Base-by-base conservation (phyloP, 768 basidiomycete species). In the Suillus spraguei region DNA sequence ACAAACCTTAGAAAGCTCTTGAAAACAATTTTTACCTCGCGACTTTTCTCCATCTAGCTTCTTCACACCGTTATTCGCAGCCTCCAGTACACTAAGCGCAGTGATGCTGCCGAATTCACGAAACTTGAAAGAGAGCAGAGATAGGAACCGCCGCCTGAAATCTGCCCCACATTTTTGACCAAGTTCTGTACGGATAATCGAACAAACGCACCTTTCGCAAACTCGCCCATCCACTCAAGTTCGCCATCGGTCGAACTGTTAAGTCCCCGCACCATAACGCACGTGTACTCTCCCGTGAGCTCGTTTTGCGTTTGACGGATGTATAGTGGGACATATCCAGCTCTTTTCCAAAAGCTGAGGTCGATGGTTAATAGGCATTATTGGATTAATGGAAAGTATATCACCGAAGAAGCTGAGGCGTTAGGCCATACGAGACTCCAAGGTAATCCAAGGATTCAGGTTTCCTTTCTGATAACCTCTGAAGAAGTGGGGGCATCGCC, bases 341-440 rank as follows among this genome's bases (percentile, higher is more conserved):
- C 88, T 24, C 94, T 86, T 77, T 99, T 99, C 97, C 97, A 99
- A 81, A 99, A 99, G 64, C 94, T 83, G 42, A 49, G 22, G n/a
- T 14, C 53, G 11, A 16, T 4, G 1, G 9, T 22, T 13, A 61
- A 10, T 28, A 59, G 20, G 32, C 17, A 53, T 28, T 14, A 14
- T 11, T 35, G 32, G 38, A 41, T n/a, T 41, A 60, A 24, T 22
- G 63, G 63, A 61, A 63, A 33, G 46, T 36, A 5, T 67, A 78
- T 16, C 56, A 89, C 89, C 90, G 81, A 46, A 99, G 83, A 1
- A 99, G 81, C 66, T 86, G 89, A 6, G 92, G 84, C 0, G 96
- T 98, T 58, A 99, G 80, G 7, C 97, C 97, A 72, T 97, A 99
- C 16, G 95, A 97, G 3, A 98, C 97, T 52, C 97, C 97, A 7